Base-by-base conservation (phyloP, 495 filamentous ascomycete genomes). In the Aspergillus olivimuriae region DNA sequence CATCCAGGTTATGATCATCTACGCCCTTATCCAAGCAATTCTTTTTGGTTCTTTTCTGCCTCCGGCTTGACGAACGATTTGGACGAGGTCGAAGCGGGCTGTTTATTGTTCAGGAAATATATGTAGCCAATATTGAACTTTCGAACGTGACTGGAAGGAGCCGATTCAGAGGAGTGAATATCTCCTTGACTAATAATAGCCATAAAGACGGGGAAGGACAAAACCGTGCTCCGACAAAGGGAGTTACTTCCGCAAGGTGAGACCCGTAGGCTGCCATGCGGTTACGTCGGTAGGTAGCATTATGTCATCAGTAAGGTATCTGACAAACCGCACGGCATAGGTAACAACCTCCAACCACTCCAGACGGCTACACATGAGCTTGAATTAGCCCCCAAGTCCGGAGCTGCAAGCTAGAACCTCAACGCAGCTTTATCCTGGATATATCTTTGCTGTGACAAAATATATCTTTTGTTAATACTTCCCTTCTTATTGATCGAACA, bases 11-110 rank as follows among this genome's bases (percentile, higher is more conserved):
- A 88, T 92, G 78, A 69, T 89, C 22, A 72, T 85, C 55, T 95
- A 97, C 65, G 87, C 78, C 3, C 51, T 84, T 30, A 74, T 95
- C 31, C 91, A 97, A 55, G 86, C 75, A 4, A 83, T 74, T 34
- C 67, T 97, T 33, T 96, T 86, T 69, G 78, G 87, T n/a, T 85
- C 81, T n/a, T 97, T 97, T 57, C 75, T 97, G 26, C 91, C 91
- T 11, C 91, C 91, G n/a, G 91, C 91, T 87, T 52, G 55, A 28
- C 5, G 11, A 28, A 28, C 6, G 24, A 11, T 5, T 5, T 5
- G 24, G 24, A 28, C 5, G 11, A 28, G 24, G 11, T 28, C 24
- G 11, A 28, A 6, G 11, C 5, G 24, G 24, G 24, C 5, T 6
- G 24, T 28, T 11, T 6, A 5, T 28, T 28, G 5, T 28, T 28